Conservation (phyloP, 2,329 filamentous ascomycete species). For the Albifimbria verrucaria region DNA sequence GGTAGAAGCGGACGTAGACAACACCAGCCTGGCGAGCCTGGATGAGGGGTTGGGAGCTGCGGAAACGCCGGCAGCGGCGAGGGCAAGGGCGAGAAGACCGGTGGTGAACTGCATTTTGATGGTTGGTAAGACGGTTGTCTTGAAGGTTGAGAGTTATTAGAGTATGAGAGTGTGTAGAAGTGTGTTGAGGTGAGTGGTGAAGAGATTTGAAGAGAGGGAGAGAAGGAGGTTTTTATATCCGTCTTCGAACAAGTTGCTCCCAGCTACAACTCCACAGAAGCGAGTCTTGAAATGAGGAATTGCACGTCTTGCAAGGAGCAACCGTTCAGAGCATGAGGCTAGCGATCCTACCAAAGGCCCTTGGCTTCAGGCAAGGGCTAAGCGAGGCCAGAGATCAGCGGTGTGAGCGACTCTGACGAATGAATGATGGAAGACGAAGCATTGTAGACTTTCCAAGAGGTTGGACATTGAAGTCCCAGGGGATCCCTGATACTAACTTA, state of each 20-base stretch:
- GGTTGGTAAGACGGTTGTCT: no score
- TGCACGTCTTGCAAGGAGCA: no score
- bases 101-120: background rate
- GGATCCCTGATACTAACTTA: background rate
- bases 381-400: background rate
- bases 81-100: background rate
- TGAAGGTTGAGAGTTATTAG: background rate
- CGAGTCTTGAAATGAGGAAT: no score
- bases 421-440: background rate
- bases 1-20: constrained; percentile 2
- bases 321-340: no score
- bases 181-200: background rate
- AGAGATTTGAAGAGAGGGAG: background rate
- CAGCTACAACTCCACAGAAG: no score
- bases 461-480: background rate
- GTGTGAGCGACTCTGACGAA: background rate
- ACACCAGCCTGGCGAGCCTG: background rate
- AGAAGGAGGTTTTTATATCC: background rate
- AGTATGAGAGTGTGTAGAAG: background rate
- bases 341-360: background rate
- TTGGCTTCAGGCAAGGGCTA: background rate
- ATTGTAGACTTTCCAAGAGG: background rate
- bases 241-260: no score
- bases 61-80: background rate
- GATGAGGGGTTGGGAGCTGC: background rate